phyloP scores from a whole-genome alignment of 73 alveolate species.

The Breviolum minutum region DNA sequence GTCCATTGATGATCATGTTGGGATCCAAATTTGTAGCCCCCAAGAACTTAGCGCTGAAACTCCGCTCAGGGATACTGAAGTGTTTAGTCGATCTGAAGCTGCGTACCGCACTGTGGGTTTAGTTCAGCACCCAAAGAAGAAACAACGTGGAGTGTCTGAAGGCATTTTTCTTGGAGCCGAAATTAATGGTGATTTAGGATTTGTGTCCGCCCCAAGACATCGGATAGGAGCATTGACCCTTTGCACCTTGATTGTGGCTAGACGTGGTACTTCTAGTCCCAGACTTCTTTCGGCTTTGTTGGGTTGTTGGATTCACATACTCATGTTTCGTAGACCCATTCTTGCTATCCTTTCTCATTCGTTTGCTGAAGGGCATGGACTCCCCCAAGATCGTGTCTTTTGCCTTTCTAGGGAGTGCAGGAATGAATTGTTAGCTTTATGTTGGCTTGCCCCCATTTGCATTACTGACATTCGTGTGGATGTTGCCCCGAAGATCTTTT shows the following conservation, averaged over 20 bases:
- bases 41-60: not conserved
- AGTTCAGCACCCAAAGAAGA: not conserved
- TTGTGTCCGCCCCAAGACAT: not conserved
- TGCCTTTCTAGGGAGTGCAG: not conserved
- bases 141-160: not conserved
- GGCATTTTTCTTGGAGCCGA: conserved; percentile 43
- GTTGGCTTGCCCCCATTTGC: not conserved
- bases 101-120: not conserved
- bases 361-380: not conserved
- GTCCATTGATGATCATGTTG: not conserved
- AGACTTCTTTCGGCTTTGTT: not conserved
- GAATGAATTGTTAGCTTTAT: not conserved
- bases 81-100: not conserved
- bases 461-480: not conserved
- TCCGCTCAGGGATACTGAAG: not conserved
- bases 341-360: not conserved
- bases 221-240: not conserved
- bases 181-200: not conserved
- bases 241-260: not conserved
- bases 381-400: not conserved
- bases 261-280: not conserved
- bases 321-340: not conserved
- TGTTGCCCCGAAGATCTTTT: not conserved
- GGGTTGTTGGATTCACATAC: conserved; percentile 23
- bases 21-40: not conserved